A percentile compares a stretch with the other conserved stretches of the same genome.
These are phyloP conservation scores for Stereocaulon alpinum DNA, from an alignment of 495 filamentous ascomycete species.

Conservation along the genomic window DNA sequence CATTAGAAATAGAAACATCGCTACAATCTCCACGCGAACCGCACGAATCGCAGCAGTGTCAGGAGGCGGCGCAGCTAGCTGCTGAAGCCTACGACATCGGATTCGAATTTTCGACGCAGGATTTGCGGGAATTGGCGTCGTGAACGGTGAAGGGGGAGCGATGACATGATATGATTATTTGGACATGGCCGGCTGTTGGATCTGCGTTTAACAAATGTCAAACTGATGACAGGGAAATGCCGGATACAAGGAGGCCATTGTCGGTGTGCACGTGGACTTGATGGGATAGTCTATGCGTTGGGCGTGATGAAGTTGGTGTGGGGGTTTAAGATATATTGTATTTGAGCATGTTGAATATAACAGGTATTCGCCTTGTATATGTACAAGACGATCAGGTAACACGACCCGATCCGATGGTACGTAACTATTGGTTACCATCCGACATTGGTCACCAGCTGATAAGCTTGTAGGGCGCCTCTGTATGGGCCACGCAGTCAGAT, in stretches of 20 bases:
- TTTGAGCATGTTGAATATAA: not conserved
- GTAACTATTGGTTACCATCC: too few relatives aligned
- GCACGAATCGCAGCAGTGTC: not conserved
- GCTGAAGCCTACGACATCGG: slow-evolving; percentile 3
- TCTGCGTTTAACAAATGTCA: too few relatives aligned
- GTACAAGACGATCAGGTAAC: not conserved
- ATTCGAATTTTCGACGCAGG: slow-evolving; percentile 12
- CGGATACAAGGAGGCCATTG: too few relatives aligned
- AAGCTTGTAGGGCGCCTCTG: not conserved
- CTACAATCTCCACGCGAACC: not conserved
- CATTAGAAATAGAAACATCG: not conserved
- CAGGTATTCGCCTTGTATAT: not conserved
- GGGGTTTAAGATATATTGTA: too few relatives aligned
- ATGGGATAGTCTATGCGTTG: too few relatives aligned
- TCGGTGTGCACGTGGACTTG: too few relatives aligned
- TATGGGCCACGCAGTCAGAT: too few relatives aligned
- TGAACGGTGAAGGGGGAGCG: not conserved
- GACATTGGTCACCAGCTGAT: not conserved
- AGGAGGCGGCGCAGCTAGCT: not conserved
- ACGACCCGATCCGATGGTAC: not conserved
- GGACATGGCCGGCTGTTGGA: too few relatives aligned
- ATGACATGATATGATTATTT: too few relatives aligned
- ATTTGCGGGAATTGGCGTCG: slow-evolving; percentile 5
- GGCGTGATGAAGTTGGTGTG: too few relatives aligned
- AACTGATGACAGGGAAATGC: too few relatives aligned